These are phyloP conservation scores for Luvunga scandens DNA, from an alignment of 345 rosid genomes.

Conservation along the genomic window DNA sequence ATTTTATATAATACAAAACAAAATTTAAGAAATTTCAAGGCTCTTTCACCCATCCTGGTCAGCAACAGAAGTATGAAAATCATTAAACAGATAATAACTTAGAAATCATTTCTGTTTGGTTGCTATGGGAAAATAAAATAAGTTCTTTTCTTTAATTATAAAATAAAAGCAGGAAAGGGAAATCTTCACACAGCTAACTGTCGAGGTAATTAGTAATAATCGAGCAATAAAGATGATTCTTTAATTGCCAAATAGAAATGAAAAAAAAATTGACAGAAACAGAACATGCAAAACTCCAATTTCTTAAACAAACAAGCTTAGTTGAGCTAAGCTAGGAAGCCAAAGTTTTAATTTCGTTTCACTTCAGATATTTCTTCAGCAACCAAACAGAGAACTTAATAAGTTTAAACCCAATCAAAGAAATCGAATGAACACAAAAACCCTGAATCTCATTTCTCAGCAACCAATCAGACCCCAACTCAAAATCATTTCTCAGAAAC, in stretches of 20 bases:
- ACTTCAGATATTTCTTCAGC: neutral
- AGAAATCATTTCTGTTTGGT: neutral
- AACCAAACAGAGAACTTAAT: constrained; percentile 16
- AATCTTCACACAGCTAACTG: constrained; percentile 13
- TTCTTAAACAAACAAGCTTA: neutral
- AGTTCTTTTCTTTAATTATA: no score
- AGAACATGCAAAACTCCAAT: neutral
- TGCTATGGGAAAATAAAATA: neutral
- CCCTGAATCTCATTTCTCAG: neutral
- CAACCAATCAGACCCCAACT: constrained; percentile 1
- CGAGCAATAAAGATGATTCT: neutral
- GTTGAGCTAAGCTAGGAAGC: neutral
- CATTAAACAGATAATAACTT: neutral
- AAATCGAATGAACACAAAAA: neutral
- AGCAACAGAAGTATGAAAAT: constrained; percentile 8
- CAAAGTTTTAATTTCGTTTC: constrained; percentile 15
- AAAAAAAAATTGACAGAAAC: neutral
- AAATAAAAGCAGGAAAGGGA: neutral
- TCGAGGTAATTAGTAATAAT: neutral
- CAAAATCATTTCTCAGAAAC: neutral
- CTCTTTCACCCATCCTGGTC: constrained; percentile 5
- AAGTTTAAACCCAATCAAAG: constrained; percentile 1
- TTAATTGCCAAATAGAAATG: neutral
- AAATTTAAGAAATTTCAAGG: constrained; percentile 10
- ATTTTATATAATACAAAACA: neutral